Evolutionary conservation across 2,329 filamentous ascomycete genomes (phyloP), one percentile per base, ranked within the genome.

Genomic region (Sarocladiaceae sp.): DNA sequence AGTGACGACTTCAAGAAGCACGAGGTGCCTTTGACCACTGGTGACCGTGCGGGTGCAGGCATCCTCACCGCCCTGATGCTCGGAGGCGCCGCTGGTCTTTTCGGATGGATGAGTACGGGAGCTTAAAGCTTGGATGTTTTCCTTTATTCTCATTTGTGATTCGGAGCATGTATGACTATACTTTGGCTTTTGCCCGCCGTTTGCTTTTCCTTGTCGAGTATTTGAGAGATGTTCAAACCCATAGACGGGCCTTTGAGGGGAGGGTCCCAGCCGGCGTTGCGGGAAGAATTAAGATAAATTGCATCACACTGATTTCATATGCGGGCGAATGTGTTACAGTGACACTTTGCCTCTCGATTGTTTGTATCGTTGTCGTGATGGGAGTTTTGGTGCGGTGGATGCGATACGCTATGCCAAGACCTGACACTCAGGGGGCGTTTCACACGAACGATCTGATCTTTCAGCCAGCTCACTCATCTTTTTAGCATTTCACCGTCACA

Each of bases 1-100:
- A 28, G 36, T n/a, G 47, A 44, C 26, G 35, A 36, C 22, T 29
- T 33, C 17, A 47, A 36, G 22, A 28, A 37, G 20, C 29, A 46
- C 17, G 17, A 23, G 18, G 33, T 4, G 29, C 48, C 49, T 4
- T 20, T 56, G 10, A 56, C 52, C 2, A 49, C 50, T 11, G 50
- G 37, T 6, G 54, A 54, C 11, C 56, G 47, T 57, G 76, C 74
- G 1, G 76, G 76, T 10, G 76, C 75, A 4, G 71, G 71, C 49
- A 74, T 78, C 35, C 48, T 78, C 17, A 79, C 76, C 5, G 64
- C 71, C 20, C 50, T 78, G n/a, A 56, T 79, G 8, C 58, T 78
- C 1, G 69, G 66, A 6, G 60, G 65, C 3, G 65, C 69, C 1
- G 62, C 64, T 13, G 69, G 70, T 22, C 65, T 73, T 28, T 76